Conservation (phyloP, 2,329 filamentous ascomycete genomes). For the Geosmithia flava region DNA sequence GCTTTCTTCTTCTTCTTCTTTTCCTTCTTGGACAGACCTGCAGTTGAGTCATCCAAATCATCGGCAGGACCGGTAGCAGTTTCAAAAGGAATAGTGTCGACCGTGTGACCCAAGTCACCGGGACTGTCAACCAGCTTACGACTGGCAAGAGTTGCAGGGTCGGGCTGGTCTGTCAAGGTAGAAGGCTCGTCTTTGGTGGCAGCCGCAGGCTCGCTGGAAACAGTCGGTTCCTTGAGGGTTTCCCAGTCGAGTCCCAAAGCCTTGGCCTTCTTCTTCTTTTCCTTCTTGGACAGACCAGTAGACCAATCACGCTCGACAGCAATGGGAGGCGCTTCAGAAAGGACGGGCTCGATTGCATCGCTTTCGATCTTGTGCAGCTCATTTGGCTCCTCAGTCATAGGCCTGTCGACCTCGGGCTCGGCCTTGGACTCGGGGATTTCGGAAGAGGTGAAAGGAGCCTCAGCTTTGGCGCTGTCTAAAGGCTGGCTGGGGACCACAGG, state of each 20-base stretch:
- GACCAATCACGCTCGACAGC: neutral
- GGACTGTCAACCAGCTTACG: neutral
- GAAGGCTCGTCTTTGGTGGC: neutral
- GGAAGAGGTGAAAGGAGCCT: too few species aligned
- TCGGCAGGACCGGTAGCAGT: neutral
- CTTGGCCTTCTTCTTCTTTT: conserved; percentile 8
- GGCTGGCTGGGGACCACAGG: too few species aligned
- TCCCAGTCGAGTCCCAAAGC: neutral
- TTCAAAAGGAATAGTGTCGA: neutral
- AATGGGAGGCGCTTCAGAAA: neutral
- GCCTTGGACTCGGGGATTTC: neutral
- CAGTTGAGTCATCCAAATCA: neutral
- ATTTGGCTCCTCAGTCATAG: neutral
- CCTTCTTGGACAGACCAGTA: neutral
- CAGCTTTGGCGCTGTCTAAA: too few species aligned
- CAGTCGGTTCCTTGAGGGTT: neutral
- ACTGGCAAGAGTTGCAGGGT: neutral
- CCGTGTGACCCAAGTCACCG: neutral
- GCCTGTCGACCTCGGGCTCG: neutral
- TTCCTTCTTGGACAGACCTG: conserved; percentile 17
- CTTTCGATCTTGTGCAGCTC: neutral
- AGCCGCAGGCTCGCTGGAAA: neutral
- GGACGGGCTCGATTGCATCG: neutral
- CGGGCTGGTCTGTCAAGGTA: neutral
- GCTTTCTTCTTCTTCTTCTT: conserved; percentile 21